Evolutionary conservation across 2,329 filamentous ascomycete species (phyloP).

Genomic region (Canariomyces notabilis): DNA sequence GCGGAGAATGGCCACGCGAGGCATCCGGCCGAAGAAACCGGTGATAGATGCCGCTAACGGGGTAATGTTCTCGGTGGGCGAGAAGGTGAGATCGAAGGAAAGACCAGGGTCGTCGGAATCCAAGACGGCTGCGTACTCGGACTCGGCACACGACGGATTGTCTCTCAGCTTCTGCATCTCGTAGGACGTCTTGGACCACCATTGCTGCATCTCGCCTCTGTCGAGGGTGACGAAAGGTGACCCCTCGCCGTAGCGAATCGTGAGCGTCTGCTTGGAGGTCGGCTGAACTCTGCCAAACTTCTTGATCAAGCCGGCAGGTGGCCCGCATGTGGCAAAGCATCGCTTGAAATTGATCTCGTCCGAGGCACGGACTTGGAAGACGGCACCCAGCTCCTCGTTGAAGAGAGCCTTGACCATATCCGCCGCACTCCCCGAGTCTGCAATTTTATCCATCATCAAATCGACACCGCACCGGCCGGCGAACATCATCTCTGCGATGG

Average conservation of each 20-base stretch:
- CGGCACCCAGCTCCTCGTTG: slow-evolving; percentile 91
- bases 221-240: slow-evolving; percentile 61
- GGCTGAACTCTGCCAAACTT: slow-evolving; percentile 75
- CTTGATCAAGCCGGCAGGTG: slow-evolving; percentile 73
- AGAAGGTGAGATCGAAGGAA: slow-evolving; percentile 75
- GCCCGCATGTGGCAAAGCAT: slow-evolving; percentile 87
- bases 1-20: slow-evolving; percentile 83
- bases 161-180: slow-evolving; percentile 88
- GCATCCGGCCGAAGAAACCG: slow-evolving; percentile 50
- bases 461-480: slow-evolving; percentile 86
- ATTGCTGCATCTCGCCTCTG: slow-evolving; percentile 72
- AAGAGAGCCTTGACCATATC: slow-evolving; percentile 75
- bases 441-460: slow-evolving; percentile 72
- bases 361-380: slow-evolving; percentile 86
- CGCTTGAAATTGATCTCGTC: slow-evolving; percentile 82
- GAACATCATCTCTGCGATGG: slow-evolving; percentile 96
- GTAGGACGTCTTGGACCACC: slow-evolving; percentile 83
- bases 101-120: slow-evolving; percentile 78
- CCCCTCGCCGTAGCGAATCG: slow-evolving; percentile 65
- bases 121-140: slow-evolving; percentile 69
- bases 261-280: slow-evolving; percentile 66
- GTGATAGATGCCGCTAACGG: slow-evolving; percentile 62
- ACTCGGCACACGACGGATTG: slow-evolving; percentile 79
- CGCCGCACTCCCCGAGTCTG: slow-evolving; percentile 56
- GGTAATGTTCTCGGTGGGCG: slow-evolving; percentile 70